A percentile compares a stretch with the other conserved stretches of the same genome.
Conservation (phyloP, 192 early-diverging fungal species). For the Coemansia aciculifera region DNA sequence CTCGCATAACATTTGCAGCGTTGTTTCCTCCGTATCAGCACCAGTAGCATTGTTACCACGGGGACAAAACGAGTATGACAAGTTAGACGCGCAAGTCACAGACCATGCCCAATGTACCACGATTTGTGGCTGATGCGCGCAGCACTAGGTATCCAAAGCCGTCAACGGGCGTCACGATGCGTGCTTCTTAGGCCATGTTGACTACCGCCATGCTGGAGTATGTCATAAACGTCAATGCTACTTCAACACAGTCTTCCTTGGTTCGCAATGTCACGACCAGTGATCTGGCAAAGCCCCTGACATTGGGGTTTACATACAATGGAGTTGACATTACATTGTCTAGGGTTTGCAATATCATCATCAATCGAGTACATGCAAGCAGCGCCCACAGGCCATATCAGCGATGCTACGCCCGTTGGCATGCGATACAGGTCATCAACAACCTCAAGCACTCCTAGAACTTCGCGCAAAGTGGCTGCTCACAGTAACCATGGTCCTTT, state of each 20-base stretch:
- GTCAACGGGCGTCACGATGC: constrained; percentile 58
- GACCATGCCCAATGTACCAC: constrained; percentile 69
- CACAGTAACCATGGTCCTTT: constrained; percentile 83
- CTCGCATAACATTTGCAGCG: constrained; percentile 58
- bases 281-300: constrained; percentile 57
- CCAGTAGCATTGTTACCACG: no score
- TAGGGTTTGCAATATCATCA: constrained; percentile 29
- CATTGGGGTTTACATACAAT: constrained; percentile 71
- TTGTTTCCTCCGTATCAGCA: constrained; percentile 36
- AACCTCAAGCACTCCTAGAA: constrained; percentile 14
- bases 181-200: constrained; percentile 68
- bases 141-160: constrained; percentile 93
- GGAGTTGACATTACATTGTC: no score
- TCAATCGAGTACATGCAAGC: constrained; percentile 79
- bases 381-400: constrained; percentile 50
- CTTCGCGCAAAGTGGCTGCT: constrained; percentile 64
- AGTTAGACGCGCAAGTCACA: constrained; percentile 77
- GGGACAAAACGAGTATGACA: no score
- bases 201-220: constrained; percentile 80
- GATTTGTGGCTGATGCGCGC: constrained; percentile 52
- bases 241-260: constrained; percentile 24
- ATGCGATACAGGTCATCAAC: constrained; percentile 61
- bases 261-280: constrained; percentile 48
- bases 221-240: constrained; percentile 60
- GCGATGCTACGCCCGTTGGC: constrained; percentile 49